Base-by-base conservation (phyloP, 495 filamentous ascomycete species). In the Copromyces sp. region DNA sequence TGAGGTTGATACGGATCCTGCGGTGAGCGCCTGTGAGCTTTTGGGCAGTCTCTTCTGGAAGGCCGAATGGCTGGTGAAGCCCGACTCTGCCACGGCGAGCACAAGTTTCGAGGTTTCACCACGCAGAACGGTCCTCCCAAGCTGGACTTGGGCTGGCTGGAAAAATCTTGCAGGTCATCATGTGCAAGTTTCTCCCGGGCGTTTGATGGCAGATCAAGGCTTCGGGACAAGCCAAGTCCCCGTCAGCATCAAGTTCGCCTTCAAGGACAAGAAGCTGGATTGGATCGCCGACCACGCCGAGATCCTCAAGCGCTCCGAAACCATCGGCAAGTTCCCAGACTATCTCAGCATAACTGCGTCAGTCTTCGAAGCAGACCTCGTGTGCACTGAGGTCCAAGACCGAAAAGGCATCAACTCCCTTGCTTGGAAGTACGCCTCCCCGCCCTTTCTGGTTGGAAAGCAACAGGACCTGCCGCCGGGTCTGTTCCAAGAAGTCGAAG, bases 121-220 rank as follows among this genome's bases (percentile, higher is more conserved):
- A 24, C 24, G 42, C 7, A 47, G 45, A 47, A 9, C 39, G 9
- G 61, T 4, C 2, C 69, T 72, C 3, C 71, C 71, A 11, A 72
- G 71, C 39, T 72, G 71, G 71, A 29, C 61, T 3, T 72, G 71
- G 71, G 16, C 20, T 8, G 71, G 71, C 9, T 72, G 71, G 71
- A 47, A 47, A 9, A 24, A n/a, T 24, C 45, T 47, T 5, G n/a
- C 45, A 11, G 24, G n/a, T 3, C 45, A 47, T 9, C n/a, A 47
- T 7, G 45, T 24, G 8, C 7, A n/a, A 9, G 44, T 47, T 0
- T n/a, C 44, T n/a, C 9, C n/a, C 9, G 44, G 44, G 0, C 45
- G 45, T 9, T 47, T 47, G n/a, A 24, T 47, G n/a, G 45, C 45
- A 3, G 45, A 24, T 24, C 45, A 47, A 24, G 17, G 45, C 9